Evolutionary conservation across 2,329 filamentous ascomycete species (phyloP), one percentile per base, ranked within the genome.

Genomic region (Cladophialophora exuberans): DNA sequence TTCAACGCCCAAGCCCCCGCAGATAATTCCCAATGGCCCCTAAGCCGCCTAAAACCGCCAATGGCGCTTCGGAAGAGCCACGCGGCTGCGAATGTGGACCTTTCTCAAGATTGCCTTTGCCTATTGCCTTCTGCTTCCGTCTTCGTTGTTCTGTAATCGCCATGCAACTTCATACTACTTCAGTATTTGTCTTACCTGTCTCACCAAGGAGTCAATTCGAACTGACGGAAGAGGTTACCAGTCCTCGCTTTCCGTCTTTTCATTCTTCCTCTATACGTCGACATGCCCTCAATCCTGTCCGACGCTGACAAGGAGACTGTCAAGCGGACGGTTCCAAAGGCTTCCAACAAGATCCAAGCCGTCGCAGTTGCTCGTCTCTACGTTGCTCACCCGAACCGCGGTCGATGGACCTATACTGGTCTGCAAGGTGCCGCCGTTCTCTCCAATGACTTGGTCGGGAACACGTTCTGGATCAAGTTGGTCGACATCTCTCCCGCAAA

Each of bases 241-340:
- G 13, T 23, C 9, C 1, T 22, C 9, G 23, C 17, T 26, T 42
- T 23, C 9, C 6, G 20, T 26, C 22, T 23, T 15, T 41, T 9
- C 6, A 7, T 25, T 25, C 23, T 35, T 28, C 18, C 26, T 33
- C 22, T 22, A 39, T 38, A 43, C 50, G 28, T 62, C 67, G 69
- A 58, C 61, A 78, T 78, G 76, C 82, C 82, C 55, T 83, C 83
- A 15, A 84, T 96, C 63, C 83, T 99, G 54, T 89, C 81, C 70
- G 93, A 97, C 69, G 88, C 92, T 68, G 94, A 99, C 78, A 97
- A 96, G 81, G 89, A 95, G 76, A 96, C 86, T 58, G 92, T 99
- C 74, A 96, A 95, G 79, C 87, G 94, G 70, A 88, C 87, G 65
- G 90, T 99, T 51, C 93, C 94, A 59, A 97, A 96, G 73, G 84